Evolutionary conservation across 345 rosid genomes (phyloP).

Genomic region (Eucalyptus fibrosa): DNA sequence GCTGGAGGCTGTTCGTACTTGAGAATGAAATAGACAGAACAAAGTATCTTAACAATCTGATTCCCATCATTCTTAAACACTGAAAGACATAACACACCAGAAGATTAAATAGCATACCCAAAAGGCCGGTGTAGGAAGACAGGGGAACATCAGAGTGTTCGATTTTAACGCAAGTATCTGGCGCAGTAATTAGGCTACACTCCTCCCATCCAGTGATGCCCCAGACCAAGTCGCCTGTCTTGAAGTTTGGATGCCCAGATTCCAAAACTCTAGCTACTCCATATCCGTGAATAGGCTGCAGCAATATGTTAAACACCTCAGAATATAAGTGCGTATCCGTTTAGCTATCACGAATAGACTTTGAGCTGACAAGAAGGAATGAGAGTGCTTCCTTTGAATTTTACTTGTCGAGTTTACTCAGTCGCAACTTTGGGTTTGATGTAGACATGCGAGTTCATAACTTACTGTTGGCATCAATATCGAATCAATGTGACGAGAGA

Average conservation of each 20-base stretch:
- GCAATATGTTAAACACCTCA: neutral
- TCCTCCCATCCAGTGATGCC: slow-evolving; percentile 12
- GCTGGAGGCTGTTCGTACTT: neutral
- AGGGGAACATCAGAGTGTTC: slow-evolving; percentile 2
- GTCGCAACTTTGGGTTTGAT: neutral
- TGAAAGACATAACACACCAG: neutral
- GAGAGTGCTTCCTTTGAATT: neutral
- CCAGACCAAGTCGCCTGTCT: slow-evolving; percentile 4
- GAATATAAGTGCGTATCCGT: neutral
- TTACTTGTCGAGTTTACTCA: neutral
- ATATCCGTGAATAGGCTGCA: slow-evolving; percentile 5
- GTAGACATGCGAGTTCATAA: neutral
- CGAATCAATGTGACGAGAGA: neutral
- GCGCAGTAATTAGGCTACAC: neutral
- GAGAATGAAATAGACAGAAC: neutral
- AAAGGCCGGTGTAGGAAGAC: slow-evolving; percentile 7
- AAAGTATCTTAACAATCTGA: neutral
- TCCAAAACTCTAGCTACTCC: slow-evolving; percentile 9
- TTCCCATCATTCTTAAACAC: neutral
- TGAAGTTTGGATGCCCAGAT: neutral
- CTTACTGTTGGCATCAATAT: neutral
- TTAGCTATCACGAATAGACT: neutral
- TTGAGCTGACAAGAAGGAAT: neutral
- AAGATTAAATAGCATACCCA: neutral
- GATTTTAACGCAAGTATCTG: neutral